A percentile compares a stretch with the other conserved stretches of the same genome.
Evolutionary conservation across 2,329 filamentous ascomycete genomes (phyloP).

Genomic region (Penicillium hesseltinei): DNA sequence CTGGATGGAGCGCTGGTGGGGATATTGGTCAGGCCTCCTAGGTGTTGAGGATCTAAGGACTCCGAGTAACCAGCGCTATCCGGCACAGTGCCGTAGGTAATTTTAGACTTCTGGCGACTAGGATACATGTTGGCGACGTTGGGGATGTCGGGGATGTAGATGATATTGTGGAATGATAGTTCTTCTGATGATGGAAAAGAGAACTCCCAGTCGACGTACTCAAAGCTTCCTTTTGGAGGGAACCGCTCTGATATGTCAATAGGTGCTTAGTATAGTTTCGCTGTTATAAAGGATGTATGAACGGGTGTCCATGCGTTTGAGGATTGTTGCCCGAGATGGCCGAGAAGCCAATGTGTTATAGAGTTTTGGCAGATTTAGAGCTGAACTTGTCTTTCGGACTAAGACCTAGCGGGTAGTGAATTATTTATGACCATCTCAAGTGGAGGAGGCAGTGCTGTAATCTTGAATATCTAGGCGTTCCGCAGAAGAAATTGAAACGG

Average conservation of each 20-base stretch:
- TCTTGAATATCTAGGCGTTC: slow-evolving; percentile 14
- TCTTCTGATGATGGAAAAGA: background rate
- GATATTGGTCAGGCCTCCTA: slow-evolving; percentile 12
- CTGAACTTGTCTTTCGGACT: background rate
- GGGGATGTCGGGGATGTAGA: background rate
- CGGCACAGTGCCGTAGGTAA: slow-evolving; percentile 1
- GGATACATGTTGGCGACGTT: slow-evolving; percentile 8
- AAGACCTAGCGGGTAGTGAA: background rate
- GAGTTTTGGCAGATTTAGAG: slow-evolving; percentile 3
- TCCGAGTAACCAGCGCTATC: background rate
- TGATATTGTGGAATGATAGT: background rate
- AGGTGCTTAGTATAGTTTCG: background rate
- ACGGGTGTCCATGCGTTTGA: background rate
- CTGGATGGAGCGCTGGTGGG: slow-evolving; percentile 9
- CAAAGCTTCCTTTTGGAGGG: slow-evolving; percentile 4
- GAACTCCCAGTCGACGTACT: slow-evolving; percentile 11
- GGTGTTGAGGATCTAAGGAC: background rate
- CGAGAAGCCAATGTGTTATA: slow-evolving; percentile 8
- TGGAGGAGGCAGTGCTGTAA: slow-evolving; percentile 20
- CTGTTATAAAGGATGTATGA: background rate
- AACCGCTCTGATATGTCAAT: slow-evolving; percentile 15
- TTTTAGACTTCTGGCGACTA: slow-evolving; percentile 1
- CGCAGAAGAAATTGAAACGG: slow-evolving; percentile 9
- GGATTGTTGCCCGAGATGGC: background rate
- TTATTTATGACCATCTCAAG: slow-evolving; percentile 1